Base-by-base conservation (phyloP, 2,329 filamentous ascomycete genomes). In the Arthrocladium fulminans region DNA sequence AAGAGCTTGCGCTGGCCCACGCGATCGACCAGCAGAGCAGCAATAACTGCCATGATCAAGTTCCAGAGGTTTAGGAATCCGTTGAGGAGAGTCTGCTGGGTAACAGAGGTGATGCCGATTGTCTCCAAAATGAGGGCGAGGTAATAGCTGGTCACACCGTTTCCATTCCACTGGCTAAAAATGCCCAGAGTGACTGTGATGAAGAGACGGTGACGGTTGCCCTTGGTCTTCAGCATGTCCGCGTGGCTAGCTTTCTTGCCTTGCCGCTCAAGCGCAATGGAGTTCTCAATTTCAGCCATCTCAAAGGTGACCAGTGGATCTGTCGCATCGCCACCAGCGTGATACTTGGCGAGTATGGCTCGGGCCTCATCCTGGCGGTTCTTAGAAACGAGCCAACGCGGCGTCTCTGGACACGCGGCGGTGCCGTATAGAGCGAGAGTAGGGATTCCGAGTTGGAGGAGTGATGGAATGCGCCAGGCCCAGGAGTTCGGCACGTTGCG, bases 1-100 rank as follows among this genome's bases (percentile, higher is more conserved):
- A 80, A 80, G 50, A 77, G 70, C 9, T 76, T 70, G 34, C 77
- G 73, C 38, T 77, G 72, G 51, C 76, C 76, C 53, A 77, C 64
- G 46, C 65, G 67, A 62, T 80, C 76, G 53, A 78, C 70, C 3
- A 77, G 65, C 56, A 76, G 64, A 37, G 76, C 78, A n/a, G 22
- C 25, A 3, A 23, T 27, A 37, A 41, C n/a, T 2, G 48, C 43
- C 13, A 35, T 29, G 8, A 41, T 22, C 6, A 41, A 32, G 34
- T 48, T 41, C 3, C 10, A 41, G 34, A 35, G 30, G 23, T 35
- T 47, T 9, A 13, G 45, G 50, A 25, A 52, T 42, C 22, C 52
- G 38, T 59, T 61, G 15, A 58, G 53, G 12, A 54, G 58, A 19
- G 61, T 51, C 19, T 62, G 62, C 48, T 65, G 68, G 7, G 61